Evolutionary conservation across 179 eudicot genomes (phyloP).

Genomic region (Carnegiea gigantea): DNA sequence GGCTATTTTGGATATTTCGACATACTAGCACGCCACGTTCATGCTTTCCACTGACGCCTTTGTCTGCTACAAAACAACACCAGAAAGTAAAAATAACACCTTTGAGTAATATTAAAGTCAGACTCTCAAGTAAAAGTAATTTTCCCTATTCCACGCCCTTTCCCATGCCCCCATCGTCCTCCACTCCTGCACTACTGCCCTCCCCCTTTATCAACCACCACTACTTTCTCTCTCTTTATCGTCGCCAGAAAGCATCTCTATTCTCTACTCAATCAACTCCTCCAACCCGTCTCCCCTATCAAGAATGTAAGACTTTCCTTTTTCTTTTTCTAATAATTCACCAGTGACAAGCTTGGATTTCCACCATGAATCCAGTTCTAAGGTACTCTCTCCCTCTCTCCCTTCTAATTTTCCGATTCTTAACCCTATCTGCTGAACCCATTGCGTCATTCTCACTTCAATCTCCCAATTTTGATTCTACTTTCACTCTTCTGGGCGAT

Average conservation of each 20-base stretch:
- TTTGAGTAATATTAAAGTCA: too few species aligned
- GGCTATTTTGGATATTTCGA: too few species aligned
- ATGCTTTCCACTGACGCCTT: too few species aligned
- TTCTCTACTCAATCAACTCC: background rate
- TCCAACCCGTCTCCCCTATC: background rate
- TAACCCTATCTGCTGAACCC: slow-evolving; percentile 36
- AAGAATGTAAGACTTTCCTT: background rate
- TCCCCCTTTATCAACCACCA: background rate
- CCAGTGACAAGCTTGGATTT: background rate
- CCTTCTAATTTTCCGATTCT: slow-evolving; percentile 22
- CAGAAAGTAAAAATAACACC: too few species aligned
- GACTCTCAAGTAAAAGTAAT: too few species aligned
- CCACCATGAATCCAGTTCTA: slow-evolving; percentile 15
- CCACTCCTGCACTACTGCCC: background rate
- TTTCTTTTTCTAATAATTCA: background rate
- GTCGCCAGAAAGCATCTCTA: background rate
- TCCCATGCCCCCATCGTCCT: too few species aligned
- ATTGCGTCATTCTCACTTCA: slow-evolving; percentile 33
- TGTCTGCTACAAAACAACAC: too few species aligned
- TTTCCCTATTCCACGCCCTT: too few species aligned
- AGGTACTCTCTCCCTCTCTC: slow-evolving; percentile 19
- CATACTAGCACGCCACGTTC: too few species aligned
- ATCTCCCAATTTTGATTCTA: slow-evolving; percentile 28
- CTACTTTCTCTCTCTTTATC: background rate
- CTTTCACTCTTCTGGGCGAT: slow-evolving; percentile 46